Conservation (phyloP, 345 rosid genomes). For the Barbarea vulgaris region DNA sequence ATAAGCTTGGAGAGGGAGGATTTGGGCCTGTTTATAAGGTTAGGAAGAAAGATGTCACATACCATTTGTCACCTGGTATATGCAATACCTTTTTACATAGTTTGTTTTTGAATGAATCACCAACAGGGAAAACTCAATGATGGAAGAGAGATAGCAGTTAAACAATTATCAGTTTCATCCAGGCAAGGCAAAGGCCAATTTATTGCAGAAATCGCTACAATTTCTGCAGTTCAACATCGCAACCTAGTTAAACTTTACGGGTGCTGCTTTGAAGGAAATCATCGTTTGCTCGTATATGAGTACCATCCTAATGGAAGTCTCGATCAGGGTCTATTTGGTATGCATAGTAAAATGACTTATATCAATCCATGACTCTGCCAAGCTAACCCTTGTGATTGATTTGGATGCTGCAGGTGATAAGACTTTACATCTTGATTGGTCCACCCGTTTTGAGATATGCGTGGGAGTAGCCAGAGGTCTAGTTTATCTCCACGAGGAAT, state of each 20-base stretch:
- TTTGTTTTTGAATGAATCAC: neutral
- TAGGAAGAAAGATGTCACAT: neutral
- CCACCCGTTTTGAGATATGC: slow-evolving; percentile 54
- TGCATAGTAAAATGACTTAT: neutral
- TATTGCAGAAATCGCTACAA: slow-evolving; percentile 58
- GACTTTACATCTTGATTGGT: slow-evolving; percentile 49
- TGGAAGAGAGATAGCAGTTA: slow-evolving; percentile 52
- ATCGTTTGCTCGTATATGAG: slow-evolving; percentile 46
- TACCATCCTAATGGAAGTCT: slow-evolving; percentile 33
- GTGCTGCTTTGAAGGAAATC: slow-evolving; percentile 29
- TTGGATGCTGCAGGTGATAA: slow-evolving; percentile 43
- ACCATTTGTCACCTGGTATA: neutral
- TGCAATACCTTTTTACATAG: neutral
- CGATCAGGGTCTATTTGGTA: slow-evolving; percentile 31
- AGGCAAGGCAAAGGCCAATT: slow-evolving; percentile 66
- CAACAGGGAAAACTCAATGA: slow-evolving; percentile 35
- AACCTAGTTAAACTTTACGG: slow-evolving; percentile 37
- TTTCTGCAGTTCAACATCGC: slow-evolving; percentile 34
- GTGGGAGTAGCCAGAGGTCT: slow-evolving; percentile 56
- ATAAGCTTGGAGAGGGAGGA: slow-evolving; percentile 77
- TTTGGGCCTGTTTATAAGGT: slow-evolving; percentile 75
- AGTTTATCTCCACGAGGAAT: slow-evolving; percentile 57
- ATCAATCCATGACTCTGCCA: neutral
- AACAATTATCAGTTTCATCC: slow-evolving; percentile 57
- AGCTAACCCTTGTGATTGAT: neutral